phyloP scores from a whole-genome alignment of 345 rosid species.

The Gossypium arboreum region DNA sequence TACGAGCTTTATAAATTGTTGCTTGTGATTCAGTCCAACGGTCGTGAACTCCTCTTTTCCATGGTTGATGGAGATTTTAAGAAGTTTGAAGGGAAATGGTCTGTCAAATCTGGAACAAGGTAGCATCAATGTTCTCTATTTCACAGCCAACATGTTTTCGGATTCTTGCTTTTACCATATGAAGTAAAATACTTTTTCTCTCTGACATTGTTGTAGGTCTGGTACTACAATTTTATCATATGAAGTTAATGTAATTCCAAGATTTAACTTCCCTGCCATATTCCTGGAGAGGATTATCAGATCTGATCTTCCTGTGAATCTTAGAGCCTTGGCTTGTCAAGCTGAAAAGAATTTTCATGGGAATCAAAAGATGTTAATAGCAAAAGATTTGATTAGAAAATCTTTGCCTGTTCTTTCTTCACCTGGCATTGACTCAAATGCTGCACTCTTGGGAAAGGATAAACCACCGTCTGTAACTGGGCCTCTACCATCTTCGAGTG shows the following conservation, averaged over 20 bases:
- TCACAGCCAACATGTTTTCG: not conserved
- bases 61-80: constrained; percentile 99
- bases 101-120: constrained; percentile 69
- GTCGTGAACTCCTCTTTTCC: constrained; percentile 72
- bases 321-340: constrained; percentile 73
- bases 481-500: constrained; percentile 39
- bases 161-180: not conserved
- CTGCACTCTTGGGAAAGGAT: constrained; percentile 26
- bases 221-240: constrained; percentile 60
- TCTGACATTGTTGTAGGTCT: constrained; percentile 39
- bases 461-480: constrained; percentile 17
- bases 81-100: constrained; percentile 97
- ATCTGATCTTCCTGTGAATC: constrained; percentile 94
- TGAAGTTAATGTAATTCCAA: constrained; percentile 84
- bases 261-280: constrained; percentile 89
- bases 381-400: constrained; percentile 28
- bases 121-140: constrained; percentile 21
- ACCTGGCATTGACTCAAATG: constrained; percentile 31
- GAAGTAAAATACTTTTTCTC: not conserved
- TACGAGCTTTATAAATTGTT: not conserved
- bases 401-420: constrained; percentile 28
- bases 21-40: constrained; percentile 42
- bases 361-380: constrained; percentile 32
- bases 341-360: constrained; percentile 59
- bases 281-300: constrained; percentile 89